Percentiles rank a stretch among this genome's conserved stretches.
Conservation (phyloP, 768 basidiomycete genomes). For the Tylopilus sp. region DNA sequence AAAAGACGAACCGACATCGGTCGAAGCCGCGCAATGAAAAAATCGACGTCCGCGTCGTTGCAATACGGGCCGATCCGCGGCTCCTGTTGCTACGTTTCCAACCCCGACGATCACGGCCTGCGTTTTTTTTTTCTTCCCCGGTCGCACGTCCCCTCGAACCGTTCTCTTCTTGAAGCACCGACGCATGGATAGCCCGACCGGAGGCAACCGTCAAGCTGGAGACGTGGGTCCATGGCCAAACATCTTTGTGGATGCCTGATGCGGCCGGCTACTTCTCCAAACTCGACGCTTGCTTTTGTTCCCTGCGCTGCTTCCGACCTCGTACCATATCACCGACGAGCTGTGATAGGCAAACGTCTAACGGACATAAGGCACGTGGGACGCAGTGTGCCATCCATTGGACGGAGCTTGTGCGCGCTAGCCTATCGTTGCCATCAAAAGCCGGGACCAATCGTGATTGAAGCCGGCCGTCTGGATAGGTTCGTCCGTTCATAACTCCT, state of each 20-base stretch:
- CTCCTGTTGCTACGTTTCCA: neutral
- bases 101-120: conserved; percentile 6
- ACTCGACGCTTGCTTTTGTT: neutral
- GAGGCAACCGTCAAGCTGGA: no score
- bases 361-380: neutral
- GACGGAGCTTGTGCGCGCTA: conserved; percentile 3
- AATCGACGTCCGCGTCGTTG: no score
- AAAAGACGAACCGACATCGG: no score
- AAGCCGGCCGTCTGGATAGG: neutral
- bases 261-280: neutral
- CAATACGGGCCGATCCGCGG: conserved; percentile 14
- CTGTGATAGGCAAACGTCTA: neutral
- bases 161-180: neutral
- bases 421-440: neutral
- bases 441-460: neutral
- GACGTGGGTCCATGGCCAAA: no score
- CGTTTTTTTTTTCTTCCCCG: neutral
- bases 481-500: neutral
- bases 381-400: neutral
- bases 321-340: neutral
- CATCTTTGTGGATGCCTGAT: neutral
- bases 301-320: neutral
- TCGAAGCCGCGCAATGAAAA: no score
- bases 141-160: no score
- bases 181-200: neutral